These are phyloP conservation scores for Picea glauca DNA, from an alignment of 75 land plant genomes.

Conservation along the genomic window DNA sequence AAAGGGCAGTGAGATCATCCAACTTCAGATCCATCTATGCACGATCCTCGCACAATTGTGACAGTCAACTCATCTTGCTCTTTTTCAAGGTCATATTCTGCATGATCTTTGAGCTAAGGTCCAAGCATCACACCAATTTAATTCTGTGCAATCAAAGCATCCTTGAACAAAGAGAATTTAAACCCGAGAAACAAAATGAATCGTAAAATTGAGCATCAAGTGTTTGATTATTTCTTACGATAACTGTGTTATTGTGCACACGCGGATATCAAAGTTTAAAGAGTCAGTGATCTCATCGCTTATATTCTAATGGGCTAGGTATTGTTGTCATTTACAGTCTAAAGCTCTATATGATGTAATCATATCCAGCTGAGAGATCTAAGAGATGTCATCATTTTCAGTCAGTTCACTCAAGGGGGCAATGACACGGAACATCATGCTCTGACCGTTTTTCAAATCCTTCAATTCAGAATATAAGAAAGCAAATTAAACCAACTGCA, in stretches of 20 bases:
- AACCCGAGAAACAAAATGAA: not conserved
- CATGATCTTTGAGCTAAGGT: not conserved
- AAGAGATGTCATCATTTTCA: not conserved
- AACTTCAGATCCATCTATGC: not conserved
- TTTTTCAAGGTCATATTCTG: not conserved
- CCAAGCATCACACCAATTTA: not conserved
- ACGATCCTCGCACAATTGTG: not conserved
- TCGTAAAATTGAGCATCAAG: not conserved
- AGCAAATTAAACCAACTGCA: not conserved
- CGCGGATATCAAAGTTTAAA: not conserved
- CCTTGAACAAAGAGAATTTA: not conserved
- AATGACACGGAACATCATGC: not conserved
- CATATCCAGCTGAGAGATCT: not conserved
- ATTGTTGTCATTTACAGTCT: too few species aligned
- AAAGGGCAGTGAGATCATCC: not conserved
- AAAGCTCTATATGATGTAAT: not conserved
- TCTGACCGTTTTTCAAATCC: not conserved
- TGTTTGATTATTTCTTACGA: too few species aligned
- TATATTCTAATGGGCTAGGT: too few species aligned
- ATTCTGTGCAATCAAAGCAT: not conserved
- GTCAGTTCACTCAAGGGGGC: not conserved
- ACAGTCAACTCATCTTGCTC: not conserved
- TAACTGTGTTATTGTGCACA: too few species aligned
- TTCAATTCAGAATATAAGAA: not conserved
- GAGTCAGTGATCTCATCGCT: too few species aligned